Conservation (phyloP, 2,329 filamentous ascomycete species). For the Davidsoniella virescens region DNA sequence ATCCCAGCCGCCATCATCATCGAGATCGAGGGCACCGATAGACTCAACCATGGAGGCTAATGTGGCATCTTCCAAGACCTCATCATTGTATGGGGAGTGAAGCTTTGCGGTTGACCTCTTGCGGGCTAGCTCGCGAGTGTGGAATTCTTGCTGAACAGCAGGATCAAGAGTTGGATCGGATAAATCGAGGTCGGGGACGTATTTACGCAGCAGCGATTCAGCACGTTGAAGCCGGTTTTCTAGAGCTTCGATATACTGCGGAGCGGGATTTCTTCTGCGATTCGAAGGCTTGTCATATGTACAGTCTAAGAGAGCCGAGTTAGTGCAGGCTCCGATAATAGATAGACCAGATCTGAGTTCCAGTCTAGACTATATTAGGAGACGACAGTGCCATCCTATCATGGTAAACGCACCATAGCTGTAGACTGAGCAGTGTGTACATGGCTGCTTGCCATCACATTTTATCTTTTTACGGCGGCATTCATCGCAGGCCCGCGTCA, state of each 20-base stretch:
- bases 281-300: constrained; percentile 94
- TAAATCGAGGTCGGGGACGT: constrained; percentile 71
- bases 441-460: constrained; percentile 73
- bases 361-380: background rate
- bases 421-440: constrained; percentile 93
- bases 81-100: constrained; percentile 15
- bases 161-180: constrained; percentile 73
- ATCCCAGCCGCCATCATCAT: constrained; percentile 84
- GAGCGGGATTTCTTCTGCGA: constrained; percentile 72
- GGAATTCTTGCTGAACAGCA: constrained; percentile 53
- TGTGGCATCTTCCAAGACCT: constrained; percentile 47
- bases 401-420: constrained; percentile 64
- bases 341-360: background rate
- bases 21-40: constrained; percentile 77
- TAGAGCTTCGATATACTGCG: constrained; percentile 82
- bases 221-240: constrained; percentile 71
- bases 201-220: constrained; percentile 60
- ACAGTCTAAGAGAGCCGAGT: constrained; percentile 44
- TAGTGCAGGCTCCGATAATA: background rate
- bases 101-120: constrained; percentile 24
- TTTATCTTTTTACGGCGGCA: constrained; percentile 78
- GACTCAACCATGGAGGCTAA: constrained; percentile 91
- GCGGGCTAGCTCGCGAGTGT: constrained; percentile 36
- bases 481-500: constrained; percentile 69
- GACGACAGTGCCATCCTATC: background rate